Percentiles rank a stretch among this genome's conserved stretches.
Conservation (phyloP, 2,329 filamentous ascomycete genomes). For the Phialocephala subalpina region DNA sequence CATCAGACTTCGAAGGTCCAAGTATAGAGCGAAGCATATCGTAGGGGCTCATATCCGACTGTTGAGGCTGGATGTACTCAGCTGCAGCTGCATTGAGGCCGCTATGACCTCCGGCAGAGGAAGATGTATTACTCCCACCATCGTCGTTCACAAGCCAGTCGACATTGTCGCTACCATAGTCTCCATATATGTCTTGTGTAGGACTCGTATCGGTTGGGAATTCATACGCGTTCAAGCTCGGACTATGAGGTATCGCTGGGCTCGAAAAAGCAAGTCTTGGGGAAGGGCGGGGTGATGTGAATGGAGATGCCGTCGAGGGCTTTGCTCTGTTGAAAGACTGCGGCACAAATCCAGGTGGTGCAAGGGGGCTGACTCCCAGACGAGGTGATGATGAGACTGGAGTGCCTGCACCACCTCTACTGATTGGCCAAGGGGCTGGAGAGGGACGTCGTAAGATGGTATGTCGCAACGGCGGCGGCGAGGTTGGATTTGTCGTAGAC, state of each 20-base stretch:
- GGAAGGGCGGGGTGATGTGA: slow-evolving; percentile 91
- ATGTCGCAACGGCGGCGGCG: slow-evolving; percentile 86
- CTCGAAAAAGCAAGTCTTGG: slow-evolving; percentile 90
- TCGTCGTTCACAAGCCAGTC: slow-evolving; percentile 96
- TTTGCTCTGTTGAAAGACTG: slow-evolving; percentile 80
- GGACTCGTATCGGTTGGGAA: slow-evolving; percentile 85
- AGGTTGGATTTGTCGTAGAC: slow-evolving; percentile 68
- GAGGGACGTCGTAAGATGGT: slow-evolving; percentile 90
- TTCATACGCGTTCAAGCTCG: slow-evolving; percentile 92
- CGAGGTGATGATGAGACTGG: slow-evolving; percentile 85
- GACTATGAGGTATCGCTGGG: slow-evolving; percentile 91
- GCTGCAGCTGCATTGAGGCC: slow-evolving; percentile 81
- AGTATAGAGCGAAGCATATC: slow-evolving; percentile 97
- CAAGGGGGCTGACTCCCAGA: slow-evolving; percentile 81
- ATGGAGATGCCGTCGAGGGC: slow-evolving; percentile 84
- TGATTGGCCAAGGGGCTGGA: slow-evolving; percentile 89
- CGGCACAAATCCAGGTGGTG: slow-evolving; percentile 83
- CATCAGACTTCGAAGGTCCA: slow-evolving; percentile 86
- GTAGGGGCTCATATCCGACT: slow-evolving; percentile 95
- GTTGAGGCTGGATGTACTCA: slow-evolving; percentile 73
- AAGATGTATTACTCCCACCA: slow-evolving; percentile 81
- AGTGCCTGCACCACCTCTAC: slow-evolving; percentile 73
- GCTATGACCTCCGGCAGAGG: slow-evolving; percentile 71
- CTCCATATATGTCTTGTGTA: slow-evolving; percentile 85
- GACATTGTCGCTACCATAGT: slow-evolving; percentile 92